These are phyloP conservation scores for Aspergillus tubingensis DNA, from an alignment of 2,329 filamentous ascomycete species.

Conservation along the genomic window DNA sequence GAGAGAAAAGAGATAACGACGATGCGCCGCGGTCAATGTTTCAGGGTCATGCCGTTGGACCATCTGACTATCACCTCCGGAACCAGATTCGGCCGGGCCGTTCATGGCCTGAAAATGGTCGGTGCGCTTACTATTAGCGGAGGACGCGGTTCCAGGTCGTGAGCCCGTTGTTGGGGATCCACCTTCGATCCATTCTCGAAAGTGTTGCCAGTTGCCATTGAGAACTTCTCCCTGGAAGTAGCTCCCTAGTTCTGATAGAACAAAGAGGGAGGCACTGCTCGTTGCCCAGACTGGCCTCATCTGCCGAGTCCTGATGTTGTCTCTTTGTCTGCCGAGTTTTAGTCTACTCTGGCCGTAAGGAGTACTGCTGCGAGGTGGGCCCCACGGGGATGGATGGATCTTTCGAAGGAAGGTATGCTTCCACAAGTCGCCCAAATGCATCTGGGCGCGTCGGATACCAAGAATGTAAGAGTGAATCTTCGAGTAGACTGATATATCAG, in stretches of 20 bases:
- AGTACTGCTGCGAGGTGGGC: constrained; percentile 64
- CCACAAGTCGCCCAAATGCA: constrained; percentile 83
- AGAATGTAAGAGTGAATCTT: constrained; percentile 85
- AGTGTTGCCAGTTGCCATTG: constrained; percentile 75
- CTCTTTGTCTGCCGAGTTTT: constrained; percentile 63
- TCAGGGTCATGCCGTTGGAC: constrained; percentile 72
- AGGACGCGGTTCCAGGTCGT: constrained; percentile 42
- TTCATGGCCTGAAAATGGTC: constrained; percentile 8
- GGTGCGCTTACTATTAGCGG: constrained; percentile 24
- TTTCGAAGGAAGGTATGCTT: constrained; percentile 76
- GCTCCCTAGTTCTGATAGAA: constrained; percentile 80
- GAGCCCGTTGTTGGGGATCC: constrained; percentile 37
- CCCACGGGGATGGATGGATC: constrained; percentile 72
- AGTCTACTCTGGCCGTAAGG: constrained; percentile 63
- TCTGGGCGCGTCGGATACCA: constrained; percentile 80
- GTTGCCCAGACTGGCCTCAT: constrained; percentile 90
- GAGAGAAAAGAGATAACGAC: constrained; percentile 71
- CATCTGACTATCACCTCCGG: constrained; percentile 14
- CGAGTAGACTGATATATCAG: constrained; percentile 78
- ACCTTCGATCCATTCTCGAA: constrained; percentile 71
- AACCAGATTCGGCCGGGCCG: constrained; percentile 16
- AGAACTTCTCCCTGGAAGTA: constrained; percentile 92
- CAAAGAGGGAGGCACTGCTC: constrained; percentile 81
- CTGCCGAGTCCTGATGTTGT: constrained; percentile 62
- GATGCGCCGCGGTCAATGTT: constrained; percentile 76